Evolutionary conservation across 352 stramenopile genomes (phyloP), one percentile per base, ranked within the genome.

Genomic region (Pelagophyceae sp.): DNA sequence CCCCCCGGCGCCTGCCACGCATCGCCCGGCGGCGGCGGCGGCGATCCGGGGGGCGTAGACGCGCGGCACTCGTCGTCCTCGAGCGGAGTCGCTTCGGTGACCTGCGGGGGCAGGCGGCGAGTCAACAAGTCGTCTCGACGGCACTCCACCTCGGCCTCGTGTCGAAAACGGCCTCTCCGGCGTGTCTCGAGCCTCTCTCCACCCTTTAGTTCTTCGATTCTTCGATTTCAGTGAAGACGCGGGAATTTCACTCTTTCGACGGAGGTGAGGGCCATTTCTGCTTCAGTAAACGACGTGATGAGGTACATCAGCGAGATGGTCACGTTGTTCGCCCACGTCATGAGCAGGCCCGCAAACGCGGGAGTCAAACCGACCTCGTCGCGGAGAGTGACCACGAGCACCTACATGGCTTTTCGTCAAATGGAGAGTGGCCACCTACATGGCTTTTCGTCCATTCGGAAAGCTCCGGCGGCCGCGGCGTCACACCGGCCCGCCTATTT

Each of bases 321-420:
- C 38, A 98, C 89, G 51, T 90, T 88, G 23, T 94, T 80, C 37
- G 85, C 86, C 88, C 96, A 97, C 75, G 93, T 91, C 61, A 98
- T 88, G 0, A 95, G 85, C 33, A 98, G 83, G 0, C 87, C 93
- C 31, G 92, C 83, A n/a, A 98, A 61, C 0, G 91, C 90, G 23
- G 89, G 82, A 29, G 89, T 82, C 3, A 96, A 65, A 0, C 65
- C 69, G 25, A 76, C 32, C 35, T 37, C n/a, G 1, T 40, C 32
- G 19, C 70, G 45, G 3, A 58, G 33, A 32, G n/a, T 54, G 17
- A 37, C 35, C 6, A 80, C n/a, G 3, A 84, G 51, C n/a, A n/a
- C n/a, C n/a, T n/a, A n/a, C n/a, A n/a, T n/a, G n/a, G n/a, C n/a
- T n/a, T n/a, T n/a, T n/a, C n/a, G n/a, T n/a, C n/a, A n/a, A n/a